phyloP scores from a whole-genome alignment of 768 basidiomycete genomes.

The Lepiota venenata region DNA sequence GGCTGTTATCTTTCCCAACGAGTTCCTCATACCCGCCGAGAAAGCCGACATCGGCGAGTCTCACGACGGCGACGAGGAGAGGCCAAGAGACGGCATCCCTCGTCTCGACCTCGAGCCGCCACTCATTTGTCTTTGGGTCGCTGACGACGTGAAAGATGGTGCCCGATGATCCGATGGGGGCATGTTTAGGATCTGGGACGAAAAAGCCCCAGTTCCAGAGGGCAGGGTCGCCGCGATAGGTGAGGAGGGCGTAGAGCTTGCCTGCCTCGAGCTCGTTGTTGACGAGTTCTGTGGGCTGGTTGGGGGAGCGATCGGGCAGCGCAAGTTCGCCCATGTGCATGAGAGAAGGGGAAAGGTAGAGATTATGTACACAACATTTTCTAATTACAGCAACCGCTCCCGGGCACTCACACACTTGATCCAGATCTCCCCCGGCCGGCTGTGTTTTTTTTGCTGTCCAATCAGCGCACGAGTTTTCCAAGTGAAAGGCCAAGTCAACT shows the following conservation, averaged over 20 bases:
- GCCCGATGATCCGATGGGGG: constrained; percentile 39
- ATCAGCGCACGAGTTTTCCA: too few species aligned
- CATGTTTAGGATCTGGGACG: constrained; percentile 34
- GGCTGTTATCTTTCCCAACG: constrained; percentile 33
- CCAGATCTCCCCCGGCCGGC: constrained; percentile 75
- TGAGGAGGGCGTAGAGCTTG: constrained; percentile 41
- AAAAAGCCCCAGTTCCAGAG: constrained; percentile 52
- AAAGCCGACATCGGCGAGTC: constrained; percentile 37
- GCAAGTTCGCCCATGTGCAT: constrained; percentile 3
- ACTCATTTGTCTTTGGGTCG: constrained; percentile 25
- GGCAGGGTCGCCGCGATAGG: constrained; percentile 42
- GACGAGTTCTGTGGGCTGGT: constrained; percentile 15
- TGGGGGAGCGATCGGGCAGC: constrained; percentile 5
- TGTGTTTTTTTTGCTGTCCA: constrained; percentile 28
- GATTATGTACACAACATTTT: constrained; percentile 2
- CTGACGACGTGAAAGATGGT: constrained; percentile 42
- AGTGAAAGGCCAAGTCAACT: too few species aligned
- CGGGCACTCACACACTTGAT: constrained; percentile 63
- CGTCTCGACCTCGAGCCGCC: constrained; percentile 37
- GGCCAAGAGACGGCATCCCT: constrained; percentile 37
- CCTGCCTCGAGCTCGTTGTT: constrained; percentile 34
- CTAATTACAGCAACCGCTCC: constrained; percentile 50
- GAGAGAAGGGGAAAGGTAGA: neutral
- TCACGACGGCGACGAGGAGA: constrained; percentile 41
- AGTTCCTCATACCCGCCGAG: constrained; percentile 41